Conservation (phyloP, 2,329 filamentous ascomycete genomes). For the Fusarium sp. region DNA sequence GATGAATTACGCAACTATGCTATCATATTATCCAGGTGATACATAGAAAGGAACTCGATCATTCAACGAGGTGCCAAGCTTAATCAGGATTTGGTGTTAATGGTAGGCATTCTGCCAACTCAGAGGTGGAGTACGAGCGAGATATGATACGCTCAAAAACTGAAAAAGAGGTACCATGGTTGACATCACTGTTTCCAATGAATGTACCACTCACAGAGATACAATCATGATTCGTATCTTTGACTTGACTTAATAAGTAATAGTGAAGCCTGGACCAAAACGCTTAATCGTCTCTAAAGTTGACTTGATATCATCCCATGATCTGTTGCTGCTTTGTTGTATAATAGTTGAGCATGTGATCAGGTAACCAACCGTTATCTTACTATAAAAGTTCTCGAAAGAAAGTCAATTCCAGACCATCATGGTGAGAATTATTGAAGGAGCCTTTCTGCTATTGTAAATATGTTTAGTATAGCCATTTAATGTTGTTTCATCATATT, state of each 20-base stretch:
- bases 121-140: neutral
- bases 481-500: neutral
- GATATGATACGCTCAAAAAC: neutral
- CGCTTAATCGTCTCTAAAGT: neutral
- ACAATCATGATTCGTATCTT: neutral
- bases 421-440: neutral
- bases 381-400: neutral
- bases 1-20: conserved; percentile 22
- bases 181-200: neutral
- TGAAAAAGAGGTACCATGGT: neutral
- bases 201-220: neutral
- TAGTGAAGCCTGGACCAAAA: too few species aligned
- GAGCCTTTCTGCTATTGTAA: neutral
- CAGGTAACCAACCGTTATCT: neutral
- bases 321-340: neutral
- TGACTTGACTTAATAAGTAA: neutral
- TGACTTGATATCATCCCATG: neutral
- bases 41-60: neutral
- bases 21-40: neutral
- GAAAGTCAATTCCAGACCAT: neutral
- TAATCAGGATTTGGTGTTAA: neutral
- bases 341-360: neutral
- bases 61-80: neutral
- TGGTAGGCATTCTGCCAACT: neutral
- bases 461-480: neutral